Percentiles rank a stretch among this genome's conserved stretches.
These are phyloP conservation scores for Haematococcus lacustris DNA, from an alignment of 139 green algal genomes.

Conservation along the genomic window DNA sequence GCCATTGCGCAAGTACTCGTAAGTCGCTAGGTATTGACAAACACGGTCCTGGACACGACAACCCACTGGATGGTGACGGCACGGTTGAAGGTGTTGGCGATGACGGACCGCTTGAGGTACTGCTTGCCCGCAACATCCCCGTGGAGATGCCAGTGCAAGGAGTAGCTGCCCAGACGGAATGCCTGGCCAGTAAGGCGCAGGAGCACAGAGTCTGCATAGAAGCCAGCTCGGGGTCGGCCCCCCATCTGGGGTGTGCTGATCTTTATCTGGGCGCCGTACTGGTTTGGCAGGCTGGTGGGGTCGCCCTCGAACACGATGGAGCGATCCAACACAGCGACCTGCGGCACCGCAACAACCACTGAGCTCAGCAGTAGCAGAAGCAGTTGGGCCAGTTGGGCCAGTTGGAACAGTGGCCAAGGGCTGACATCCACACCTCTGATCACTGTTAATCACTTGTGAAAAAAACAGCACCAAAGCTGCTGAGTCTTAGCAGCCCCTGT, in stretches of 20 bases:
- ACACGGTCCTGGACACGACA: neutral
- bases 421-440: too few relatives aligned
- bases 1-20: neutral
- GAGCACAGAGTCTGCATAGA: slow-evolving; percentile 22
- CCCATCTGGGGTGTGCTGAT: slow-evolving; percentile 19
- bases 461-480: too few relatives aligned
- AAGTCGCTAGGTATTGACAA: neutral
- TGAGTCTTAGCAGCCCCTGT: too few relatives aligned
- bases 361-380: too few relatives aligned
- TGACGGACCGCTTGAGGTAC: slow-evolving; percentile 40
- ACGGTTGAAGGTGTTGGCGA: slow-evolving; percentile 59
- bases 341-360: too few relatives aligned
- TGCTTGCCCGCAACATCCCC: slow-evolving; percentile 22
- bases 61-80: slow-evolving; percentile 52
- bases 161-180: slow-evolving; percentile 54
- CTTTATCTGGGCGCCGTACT: slow-evolving; percentile 46
- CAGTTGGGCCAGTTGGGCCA: too few relatives aligned
- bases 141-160: slow-evolving; percentile 69
- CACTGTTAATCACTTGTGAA: too few relatives aligned
- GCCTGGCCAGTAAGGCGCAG: slow-evolving; percentile 34
- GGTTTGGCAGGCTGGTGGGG: slow-evolving; percentile 5
- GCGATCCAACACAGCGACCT: slow-evolving; percentile 26
- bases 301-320: slow-evolving; percentile 42
- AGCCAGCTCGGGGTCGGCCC: slow-evolving; percentile 2
- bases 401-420: too few relatives aligned